Evolutionary conservation across 2,329 filamentous ascomycete species (phyloP).

Genomic region (Colletotrichum sojae): DNA sequence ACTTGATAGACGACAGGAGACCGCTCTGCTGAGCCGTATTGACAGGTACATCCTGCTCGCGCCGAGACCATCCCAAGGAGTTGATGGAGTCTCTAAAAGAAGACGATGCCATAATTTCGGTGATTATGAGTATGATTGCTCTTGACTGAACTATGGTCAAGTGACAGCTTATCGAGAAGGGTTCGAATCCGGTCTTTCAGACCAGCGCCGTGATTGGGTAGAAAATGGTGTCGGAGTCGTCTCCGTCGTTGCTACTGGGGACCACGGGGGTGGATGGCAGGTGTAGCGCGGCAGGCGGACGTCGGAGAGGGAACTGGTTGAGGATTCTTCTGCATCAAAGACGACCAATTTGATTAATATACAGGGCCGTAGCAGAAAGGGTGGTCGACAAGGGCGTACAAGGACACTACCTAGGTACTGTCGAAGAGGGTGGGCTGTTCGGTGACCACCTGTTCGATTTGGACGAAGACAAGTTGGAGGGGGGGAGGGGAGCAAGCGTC

Average conservation of each 20-base stretch:
- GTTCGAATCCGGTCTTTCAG: constrained; percentile 16
- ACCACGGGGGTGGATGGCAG: constrained; percentile 15
- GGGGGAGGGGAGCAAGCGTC: constrained; percentile 26
- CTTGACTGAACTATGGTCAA: constrained; percentile 20
- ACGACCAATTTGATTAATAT: constrained; percentile 31
- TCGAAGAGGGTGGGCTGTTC: constrained; percentile 12
- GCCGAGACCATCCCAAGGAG: constrained; percentile 93
- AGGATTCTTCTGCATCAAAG: constrained; percentile 19
- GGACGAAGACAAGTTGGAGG: constrained; percentile 8
- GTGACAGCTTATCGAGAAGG: constrained; percentile 25
- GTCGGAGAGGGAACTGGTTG: constrained; percentile 5
- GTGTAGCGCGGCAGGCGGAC: constrained; percentile 34
- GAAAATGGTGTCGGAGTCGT: constrained; percentile 11
- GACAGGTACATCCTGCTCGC: constrained; percentile 82
- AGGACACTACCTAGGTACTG: background rate
- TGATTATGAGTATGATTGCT: background rate
- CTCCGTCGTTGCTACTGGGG: constrained; percentile 23
- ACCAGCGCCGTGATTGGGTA: constrained; percentile 17
- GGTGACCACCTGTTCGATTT: constrained; percentile 34
- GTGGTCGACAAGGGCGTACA: constrained; percentile 18
- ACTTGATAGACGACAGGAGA: constrained; percentile 85
- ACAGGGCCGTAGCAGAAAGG: constrained; percentile 9
- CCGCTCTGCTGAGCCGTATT: constrained; percentile 80
- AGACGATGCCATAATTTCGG: constrained; percentile 80
- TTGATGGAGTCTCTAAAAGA: constrained; percentile 96